Evolutionary conservation across 805 yeast species (phyloP).

Genomic region (Candida silvicultrix): DNA sequence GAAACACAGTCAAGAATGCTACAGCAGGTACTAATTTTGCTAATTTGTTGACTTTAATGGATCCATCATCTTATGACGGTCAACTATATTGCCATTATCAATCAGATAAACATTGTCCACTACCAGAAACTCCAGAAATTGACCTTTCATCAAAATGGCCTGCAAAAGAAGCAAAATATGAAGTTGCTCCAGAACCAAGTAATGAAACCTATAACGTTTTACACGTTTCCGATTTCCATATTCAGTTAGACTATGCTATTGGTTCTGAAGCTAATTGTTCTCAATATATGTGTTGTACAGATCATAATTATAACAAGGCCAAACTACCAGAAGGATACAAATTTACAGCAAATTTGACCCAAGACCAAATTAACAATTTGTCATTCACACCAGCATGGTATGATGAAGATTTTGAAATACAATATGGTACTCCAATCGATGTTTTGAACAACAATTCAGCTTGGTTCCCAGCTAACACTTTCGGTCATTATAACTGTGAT

Average conservation of each 20-base stretch:
- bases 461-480: slow-evolving; percentile 47
- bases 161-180: slow-evolving; percentile 33
- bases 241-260: slow-evolving; percentile 45
- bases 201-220: background rate
- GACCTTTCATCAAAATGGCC: slow-evolving; percentile 41
- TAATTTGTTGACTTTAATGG: slow-evolving; percentile 43
- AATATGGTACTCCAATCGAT: slow-evolving; percentile 14
- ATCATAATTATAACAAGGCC: slow-evolving; percentile 12
- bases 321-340: slow-evolving; percentile 3
- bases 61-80: slow-evolving; percentile 48
- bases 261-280: slow-evolving; percentile 56
- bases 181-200: slow-evolving; percentile 37
- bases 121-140: slow-evolving; percentile 47
- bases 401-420: slow-evolving; percentile 14
- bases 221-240: slow-evolving; percentile 47
- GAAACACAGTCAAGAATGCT: slow-evolving; percentile 32
- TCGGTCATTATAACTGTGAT: slow-evolving; percentile 58
- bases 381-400: slow-evolving; percentile 22
- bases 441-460: slow-evolving; percentile 20
- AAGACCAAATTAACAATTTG: background rate
- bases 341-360: slow-evolving; percentile 8
- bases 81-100: slow-evolving; percentile 55
- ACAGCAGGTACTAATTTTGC: slow-evolving; percentile 41
- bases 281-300: slow-evolving; percentile 53
- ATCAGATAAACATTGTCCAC: slow-evolving; percentile 37